Conservation (phyloP, 805 yeast species). For the Zygosaccharomyces lentus region DNA sequence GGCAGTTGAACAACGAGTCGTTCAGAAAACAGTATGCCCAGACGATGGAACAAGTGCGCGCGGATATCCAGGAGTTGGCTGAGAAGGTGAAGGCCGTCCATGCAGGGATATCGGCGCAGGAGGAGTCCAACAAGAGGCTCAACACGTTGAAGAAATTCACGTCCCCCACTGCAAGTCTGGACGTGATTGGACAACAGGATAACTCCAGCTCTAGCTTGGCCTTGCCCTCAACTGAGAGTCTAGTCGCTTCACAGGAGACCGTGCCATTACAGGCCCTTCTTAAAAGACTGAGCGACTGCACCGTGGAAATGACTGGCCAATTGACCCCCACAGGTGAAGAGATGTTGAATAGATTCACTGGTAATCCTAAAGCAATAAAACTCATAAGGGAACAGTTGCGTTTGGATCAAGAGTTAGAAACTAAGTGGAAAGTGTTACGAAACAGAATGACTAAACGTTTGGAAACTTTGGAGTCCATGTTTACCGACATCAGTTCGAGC, state of each 20-base stretch:
- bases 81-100: slow-evolving; percentile 17
- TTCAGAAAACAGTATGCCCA: slow-evolving; percentile 16
- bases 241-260: background rate
- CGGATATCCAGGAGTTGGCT: slow-evolving; percentile 11
- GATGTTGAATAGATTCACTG: slow-evolving; percentile 21
- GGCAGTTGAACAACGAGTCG: slow-evolving; percentile 15
- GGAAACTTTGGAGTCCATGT: slow-evolving; percentile 22
- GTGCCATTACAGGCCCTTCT: slow-evolving; percentile 10
- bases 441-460: slow-evolving; percentile 21
- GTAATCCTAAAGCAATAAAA: slow-evolving; percentile 20
- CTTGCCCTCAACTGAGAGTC: background rate
- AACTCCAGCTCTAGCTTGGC: background rate
- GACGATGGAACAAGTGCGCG: slow-evolving; percentile 10
- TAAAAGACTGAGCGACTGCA: slow-evolving; percentile 23
- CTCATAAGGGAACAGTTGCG: slow-evolving; percentile 27
- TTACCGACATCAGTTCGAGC: slow-evolving; percentile 22
- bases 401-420: slow-evolving; percentile 26
- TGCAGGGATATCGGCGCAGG: slow-evolving; percentile 19
- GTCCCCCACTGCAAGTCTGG: slow-evolving; percentile 10
- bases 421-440: slow-evolving; percentile 24
- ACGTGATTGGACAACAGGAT: background rate
- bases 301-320: slow-evolving; percentile 28
- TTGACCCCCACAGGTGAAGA: slow-evolving; percentile 26
- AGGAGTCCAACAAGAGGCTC: slow-evolving; percentile 25
- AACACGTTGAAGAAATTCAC: slow-evolving; percentile 18